Conservation (phyloP, 768 basidiomycete species). For the Tylopilus balloui region DNA sequence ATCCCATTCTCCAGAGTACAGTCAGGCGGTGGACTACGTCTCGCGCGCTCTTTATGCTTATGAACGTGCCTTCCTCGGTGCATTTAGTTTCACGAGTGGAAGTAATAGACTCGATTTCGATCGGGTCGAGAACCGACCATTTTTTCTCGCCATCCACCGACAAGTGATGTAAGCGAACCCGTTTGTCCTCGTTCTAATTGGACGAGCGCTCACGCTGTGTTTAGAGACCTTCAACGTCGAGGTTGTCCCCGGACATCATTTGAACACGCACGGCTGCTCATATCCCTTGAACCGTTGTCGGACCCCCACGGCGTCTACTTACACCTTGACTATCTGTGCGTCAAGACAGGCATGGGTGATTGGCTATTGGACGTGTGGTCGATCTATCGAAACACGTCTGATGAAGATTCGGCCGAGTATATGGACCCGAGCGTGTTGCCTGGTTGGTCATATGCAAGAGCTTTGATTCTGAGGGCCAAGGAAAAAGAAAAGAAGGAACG, state of each 20-base stretch:
- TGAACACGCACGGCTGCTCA: slow-evolving; percentile 84
- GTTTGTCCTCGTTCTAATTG: not conserved
- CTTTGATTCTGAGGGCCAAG: slow-evolving; percentile 56
- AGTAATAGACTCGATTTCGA: slow-evolving; percentile 85
- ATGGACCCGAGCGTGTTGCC: slow-evolving; percentile 63
- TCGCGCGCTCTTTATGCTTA: slow-evolving; percentile 92
- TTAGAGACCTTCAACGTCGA: slow-evolving; percentile 79
- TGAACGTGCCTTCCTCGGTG: slow-evolving; percentile 82
- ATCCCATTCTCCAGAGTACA: slow-evolving; percentile 53
- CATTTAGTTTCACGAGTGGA: slow-evolving; percentile 82
- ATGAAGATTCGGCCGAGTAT: slow-evolving; percentile 19
- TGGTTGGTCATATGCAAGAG: slow-evolving; percentile 71
- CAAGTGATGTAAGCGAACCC: slow-evolving; percentile 62
- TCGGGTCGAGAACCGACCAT: slow-evolving; percentile 84
- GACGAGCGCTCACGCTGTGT: not conserved
- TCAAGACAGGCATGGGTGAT: slow-evolving; percentile 72
- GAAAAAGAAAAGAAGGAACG: slow-evolving; percentile 45
- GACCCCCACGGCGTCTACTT: slow-evolving; percentile 86
- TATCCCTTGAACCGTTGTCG: slow-evolving; percentile 77
- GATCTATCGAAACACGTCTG: slow-evolving; percentile 13
- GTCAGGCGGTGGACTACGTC: slow-evolving; percentile 82
- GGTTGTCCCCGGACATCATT: slow-evolving; percentile 89
- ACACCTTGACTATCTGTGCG: slow-evolving; percentile 79
- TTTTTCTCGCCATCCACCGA: slow-evolving; percentile 85
- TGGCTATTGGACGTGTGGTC: slow-evolving; percentile 74